Base-by-base conservation (phyloP, 805 yeast genomes). In the Ogataea methanolica region DNA sequence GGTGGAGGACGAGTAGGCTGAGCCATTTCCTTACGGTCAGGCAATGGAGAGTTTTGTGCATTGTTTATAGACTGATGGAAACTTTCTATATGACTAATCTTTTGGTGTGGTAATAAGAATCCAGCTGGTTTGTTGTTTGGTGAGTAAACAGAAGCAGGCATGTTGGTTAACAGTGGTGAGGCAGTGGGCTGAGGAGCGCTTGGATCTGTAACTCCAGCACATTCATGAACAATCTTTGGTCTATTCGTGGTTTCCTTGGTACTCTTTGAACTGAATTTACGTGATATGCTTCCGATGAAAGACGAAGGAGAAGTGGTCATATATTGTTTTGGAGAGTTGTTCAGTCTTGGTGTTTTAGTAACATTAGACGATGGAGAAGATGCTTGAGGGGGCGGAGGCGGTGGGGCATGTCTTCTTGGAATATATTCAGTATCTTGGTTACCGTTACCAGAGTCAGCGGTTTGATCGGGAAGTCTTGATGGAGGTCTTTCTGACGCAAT, bases 351-450 rank as follows among this genome's bases (percentile, higher is more conserved):
- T 17, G 54, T 31, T 4, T 33, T 22, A 5, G 33, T 37, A 31
- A 15, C 22, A 14, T 26, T 17, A 4, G 43, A n/a, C 33, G 22
- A 39, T 1, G 26, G 9, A n/a, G 38, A 14, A 23, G 36, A 39
- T 26, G 38, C 17, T n/a, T 39, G 44, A 16, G 44, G 23, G 16
- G 44, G 37, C 5, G 44, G 44, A 16, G 67, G 70, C 4, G 67
- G 64, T 17, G 72, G 73, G 16, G 68, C 68, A 39, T 63, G 71
- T 47, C 69, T 57, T 36, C 56, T 59, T 15, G 72, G 72, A 17
- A 65, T 57, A 45, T 54, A 64, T 41, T 63, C 67, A 7, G 43
- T 54, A 41, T 63, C 66, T 21, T 26, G 31, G 31, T 26, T 5
- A 11, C 31, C 31, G 11, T 26, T 26, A 26, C 9, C 31, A 26